Percentiles rank a stretch among this genome's conserved stretches.
Evolutionary conservation across 129 eudicot species (phyloP).

Genomic region (Ambrosia artemisiifolia): DNA sequence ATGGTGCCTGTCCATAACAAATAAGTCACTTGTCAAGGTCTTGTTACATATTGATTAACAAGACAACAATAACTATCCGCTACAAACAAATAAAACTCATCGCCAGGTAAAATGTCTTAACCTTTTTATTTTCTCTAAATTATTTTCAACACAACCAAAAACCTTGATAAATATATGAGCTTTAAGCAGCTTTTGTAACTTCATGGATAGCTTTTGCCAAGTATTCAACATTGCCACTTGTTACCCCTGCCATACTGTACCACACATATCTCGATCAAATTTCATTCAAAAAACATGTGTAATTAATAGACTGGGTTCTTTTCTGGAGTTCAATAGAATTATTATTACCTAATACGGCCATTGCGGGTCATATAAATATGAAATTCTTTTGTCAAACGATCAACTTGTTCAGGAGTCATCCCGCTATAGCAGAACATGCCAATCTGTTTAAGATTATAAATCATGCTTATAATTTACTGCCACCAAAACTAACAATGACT

Average conservation of each 20-base stretch:
- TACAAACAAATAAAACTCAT: slow-evolving; percentile 17
- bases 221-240: slow-evolving; percentile 87
- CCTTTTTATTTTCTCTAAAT: slow-evolving; percentile 21
- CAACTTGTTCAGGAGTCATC: slow-evolving; percentile 95
- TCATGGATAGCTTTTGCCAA: slow-evolving; percentile 91
- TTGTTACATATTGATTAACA: neutral
- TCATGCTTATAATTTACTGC: neutral
- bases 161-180: neutral
- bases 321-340: neutral
- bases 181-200: slow-evolving; percentile 62
- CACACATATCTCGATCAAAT: neutral
- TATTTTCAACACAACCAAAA: slow-evolving; percentile 18
- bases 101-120: neutral
- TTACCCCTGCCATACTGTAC: slow-evolving; percentile 97
- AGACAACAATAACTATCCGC: slow-evolving; percentile 10
- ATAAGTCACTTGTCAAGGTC: neutral
- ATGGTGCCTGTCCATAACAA: neutral
- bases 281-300: slow-evolving; percentile 8
- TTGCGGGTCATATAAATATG: slow-evolving; percentile 94
- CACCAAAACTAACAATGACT: neutral
- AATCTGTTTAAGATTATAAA: slow-evolving; percentile 55
- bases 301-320: neutral
- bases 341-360: slow-evolving; percentile 92
- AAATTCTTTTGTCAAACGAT: slow-evolving; percentile 78
- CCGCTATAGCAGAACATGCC: slow-evolving; percentile 99